Conservation (phyloP, 164 flowering plant genomes). For the Umbellularia californica region DNA sequence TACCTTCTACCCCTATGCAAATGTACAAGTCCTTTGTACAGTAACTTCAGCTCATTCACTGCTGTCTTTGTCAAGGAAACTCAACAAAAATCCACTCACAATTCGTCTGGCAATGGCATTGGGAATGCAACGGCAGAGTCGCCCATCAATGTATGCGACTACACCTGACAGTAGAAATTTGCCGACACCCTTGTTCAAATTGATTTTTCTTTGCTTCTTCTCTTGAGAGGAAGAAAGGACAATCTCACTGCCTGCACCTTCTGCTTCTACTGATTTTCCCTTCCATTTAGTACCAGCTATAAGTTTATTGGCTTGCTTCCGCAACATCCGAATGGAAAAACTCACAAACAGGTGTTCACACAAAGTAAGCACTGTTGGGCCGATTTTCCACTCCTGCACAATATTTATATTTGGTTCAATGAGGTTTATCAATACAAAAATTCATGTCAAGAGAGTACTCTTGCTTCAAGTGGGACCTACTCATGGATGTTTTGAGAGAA, state of each 20-base stretch:
- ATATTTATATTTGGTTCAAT: neutral
- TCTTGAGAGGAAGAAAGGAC: slow-evolving; percentile 20
- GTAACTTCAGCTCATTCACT: slow-evolving; percentile 9
- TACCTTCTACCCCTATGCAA: neutral
- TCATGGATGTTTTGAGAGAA: neutral
- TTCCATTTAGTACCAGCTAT: slow-evolving; percentile 33
- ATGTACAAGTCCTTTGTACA: too few relatives aligned
- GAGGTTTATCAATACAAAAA: neutral
- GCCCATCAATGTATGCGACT: slow-evolving; percentile 88
- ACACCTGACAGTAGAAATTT: slow-evolving; percentile 71
- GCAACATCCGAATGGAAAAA: slow-evolving; percentile 58
- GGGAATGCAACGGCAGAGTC: slow-evolving; percentile 76
- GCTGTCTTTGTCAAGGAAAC: slow-evolving; percentile 67
- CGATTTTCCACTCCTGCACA: slow-evolving; percentile 60
- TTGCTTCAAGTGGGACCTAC: neutral
- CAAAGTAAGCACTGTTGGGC: slow-evolving; percentile 74
- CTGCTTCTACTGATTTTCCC: slow-evolving; percentile 12
- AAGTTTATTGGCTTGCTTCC: slow-evolving; percentile 48
- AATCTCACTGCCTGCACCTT: slow-evolving; percentile 18
- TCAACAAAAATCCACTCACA: slow-evolving; percentile 87
- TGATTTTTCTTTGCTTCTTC: slow-evolving; percentile 14
- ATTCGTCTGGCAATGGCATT: slow-evolving; percentile 73
- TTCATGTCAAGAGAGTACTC: neutral
- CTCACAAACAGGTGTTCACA: slow-evolving; percentile 90
- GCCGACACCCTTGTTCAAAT: slow-evolving; percentile 50